Conservation (phyloP, 257 asterid species). For the Striga asiatica region DNA sequence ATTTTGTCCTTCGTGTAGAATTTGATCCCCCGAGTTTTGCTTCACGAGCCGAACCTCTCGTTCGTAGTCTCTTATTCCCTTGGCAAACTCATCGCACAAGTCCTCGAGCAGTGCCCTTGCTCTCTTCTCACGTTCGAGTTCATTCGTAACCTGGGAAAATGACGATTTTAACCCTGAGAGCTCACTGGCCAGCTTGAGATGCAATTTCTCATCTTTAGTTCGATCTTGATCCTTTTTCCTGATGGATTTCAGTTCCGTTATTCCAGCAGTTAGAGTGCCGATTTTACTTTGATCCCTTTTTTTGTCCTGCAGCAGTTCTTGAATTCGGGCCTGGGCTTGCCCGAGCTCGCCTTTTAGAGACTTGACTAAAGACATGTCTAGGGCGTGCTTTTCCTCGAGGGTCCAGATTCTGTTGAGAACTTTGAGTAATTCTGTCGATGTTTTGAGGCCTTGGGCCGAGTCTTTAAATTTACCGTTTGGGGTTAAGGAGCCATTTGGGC, state of each 20-base stretch:
- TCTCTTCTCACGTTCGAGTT: conserved; percentile 50
- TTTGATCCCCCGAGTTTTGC: conserved; percentile 33
- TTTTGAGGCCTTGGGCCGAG: conserved; percentile 47
- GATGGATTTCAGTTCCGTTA: conserved; percentile 28
- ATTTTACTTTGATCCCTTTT: conserved; percentile 37
- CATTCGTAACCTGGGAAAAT: conserved; percentile 33
- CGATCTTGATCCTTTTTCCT: conserved; percentile 23
- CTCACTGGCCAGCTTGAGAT: conserved; percentile 42
- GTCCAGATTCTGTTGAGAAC: conserved; percentile 82
- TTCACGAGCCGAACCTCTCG: conserved; percentile 40
- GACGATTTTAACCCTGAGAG: conserved; percentile 42
- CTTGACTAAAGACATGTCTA: conserved; percentile 50
- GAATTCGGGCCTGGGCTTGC: conserved; percentile 32
- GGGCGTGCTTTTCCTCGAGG: conserved; percentile 71
- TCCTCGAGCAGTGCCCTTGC: conserved; percentile 55
- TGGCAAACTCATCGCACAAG: conserved; percentile 85
- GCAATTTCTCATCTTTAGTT: conserved; percentile 27
- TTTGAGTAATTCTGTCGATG: conserved; percentile 69
- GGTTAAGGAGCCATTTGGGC: conserved; percentile 32
- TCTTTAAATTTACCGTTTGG: conserved; percentile 37
- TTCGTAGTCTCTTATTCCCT: conserved; percentile 58
- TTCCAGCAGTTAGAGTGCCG: conserved; percentile 29
- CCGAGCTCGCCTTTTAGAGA: conserved; percentile 51
- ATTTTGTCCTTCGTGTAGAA: conserved; percentile 18
- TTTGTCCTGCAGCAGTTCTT: conserved; percentile 47